These are phyloP conservation scores for Metschnikowia kunwiensis DNA, from an alignment of 805 yeast genomes.

Conservation along the genomic window DNA sequence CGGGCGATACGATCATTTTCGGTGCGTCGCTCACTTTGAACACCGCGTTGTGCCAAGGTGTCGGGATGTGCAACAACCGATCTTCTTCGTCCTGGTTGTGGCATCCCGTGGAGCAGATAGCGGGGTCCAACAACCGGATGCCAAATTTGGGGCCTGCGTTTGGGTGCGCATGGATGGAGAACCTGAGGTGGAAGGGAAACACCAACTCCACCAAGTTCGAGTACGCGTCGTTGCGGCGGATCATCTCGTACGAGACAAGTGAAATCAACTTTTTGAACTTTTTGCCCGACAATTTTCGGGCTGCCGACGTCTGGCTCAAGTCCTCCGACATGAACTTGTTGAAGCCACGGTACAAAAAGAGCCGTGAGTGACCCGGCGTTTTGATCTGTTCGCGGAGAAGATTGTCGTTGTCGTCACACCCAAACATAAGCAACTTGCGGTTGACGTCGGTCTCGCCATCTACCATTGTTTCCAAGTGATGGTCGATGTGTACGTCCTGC, in stretches of 20 bases:
- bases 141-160: conserved; percentile 62
- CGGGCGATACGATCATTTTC: conserved; percentile 17
- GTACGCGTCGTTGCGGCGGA: conserved; percentile 58
- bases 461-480: conserved; percentile 32
- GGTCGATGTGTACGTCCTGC: conserved; percentile 25
- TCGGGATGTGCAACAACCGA: conserved; percentile 59
- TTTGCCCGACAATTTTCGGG: conserved; percentile 41
- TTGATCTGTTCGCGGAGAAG: conserved; percentile 32
- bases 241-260: conserved; percentile 61
- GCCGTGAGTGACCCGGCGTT: conserved; percentile 47
- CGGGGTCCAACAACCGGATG: conserved; percentile 42
- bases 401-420: conserved; percentile 40
- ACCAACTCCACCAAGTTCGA: conserved; percentile 58
- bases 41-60: conserved; percentile 64
- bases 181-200: conserved; percentile 57
- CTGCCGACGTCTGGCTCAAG: conserved; percentile 41
- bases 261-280: conserved; percentile 49
- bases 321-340: conserved; percentile 60
- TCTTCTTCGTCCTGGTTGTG: conserved; percentile 38
- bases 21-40: conserved; percentile 39
- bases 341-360: conserved; percentile 54
- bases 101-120: conserved; percentile 45
- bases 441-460: conserved; percentile 34
- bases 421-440: conserved; percentile 33
- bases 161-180: conserved; percentile 60